These are phyloP conservation scores for Cladosporium phlei DNA, from an alignment of 2,329 filamentous ascomycete genomes.

Conservation along the genomic window DNA sequence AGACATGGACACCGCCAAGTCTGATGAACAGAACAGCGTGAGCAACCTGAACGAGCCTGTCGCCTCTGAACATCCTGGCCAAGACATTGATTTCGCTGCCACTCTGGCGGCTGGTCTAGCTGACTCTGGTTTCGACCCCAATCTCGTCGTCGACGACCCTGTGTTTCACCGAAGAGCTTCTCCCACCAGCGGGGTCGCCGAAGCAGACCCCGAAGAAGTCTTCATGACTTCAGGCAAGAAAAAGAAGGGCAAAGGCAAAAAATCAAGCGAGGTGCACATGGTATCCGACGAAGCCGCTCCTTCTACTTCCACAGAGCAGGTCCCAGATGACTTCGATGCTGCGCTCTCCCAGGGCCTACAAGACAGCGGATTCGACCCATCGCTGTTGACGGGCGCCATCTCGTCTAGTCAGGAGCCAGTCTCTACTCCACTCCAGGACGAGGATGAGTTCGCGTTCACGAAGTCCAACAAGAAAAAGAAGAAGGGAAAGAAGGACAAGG, in stretches of 20 bases:
- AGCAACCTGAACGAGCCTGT: no score
- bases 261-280: not conserved
- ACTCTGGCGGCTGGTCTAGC: conserved; percentile 44
- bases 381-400: conserved; percentile 35
- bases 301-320: conserved; percentile 8
- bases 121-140: conserved; percentile 44
- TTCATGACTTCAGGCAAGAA: conserved; percentile 26
- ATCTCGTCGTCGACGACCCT: conserved; percentile 42
- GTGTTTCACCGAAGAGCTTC: conserved; percentile 33
- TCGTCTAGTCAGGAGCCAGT: conserved; percentile 25
- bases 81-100: conserved; percentile 45
- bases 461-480: conserved; percentile 44
- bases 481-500: conserved; percentile 29
- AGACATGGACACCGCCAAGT: not conserved
- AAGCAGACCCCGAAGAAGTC: conserved; percentile 32
- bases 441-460: conserved; percentile 30
- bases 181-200: conserved; percentile 26
- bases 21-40: no score
- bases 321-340: conserved; percentile 30
- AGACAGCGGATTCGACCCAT: conserved; percentile 31
- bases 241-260: conserved; percentile 26
- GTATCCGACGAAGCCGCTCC: not conserved
- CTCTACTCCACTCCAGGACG: conserved; percentile 18
- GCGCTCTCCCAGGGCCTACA: conserved; percentile 33
- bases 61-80: conserved; percentile 12